Percentiles rank a stretch among this genome's conserved stretches.
These are phyloP conservation scores for Lachancea waltii DNA, from an alignment of 805 yeast species.

Conservation along the genomic window DNA sequence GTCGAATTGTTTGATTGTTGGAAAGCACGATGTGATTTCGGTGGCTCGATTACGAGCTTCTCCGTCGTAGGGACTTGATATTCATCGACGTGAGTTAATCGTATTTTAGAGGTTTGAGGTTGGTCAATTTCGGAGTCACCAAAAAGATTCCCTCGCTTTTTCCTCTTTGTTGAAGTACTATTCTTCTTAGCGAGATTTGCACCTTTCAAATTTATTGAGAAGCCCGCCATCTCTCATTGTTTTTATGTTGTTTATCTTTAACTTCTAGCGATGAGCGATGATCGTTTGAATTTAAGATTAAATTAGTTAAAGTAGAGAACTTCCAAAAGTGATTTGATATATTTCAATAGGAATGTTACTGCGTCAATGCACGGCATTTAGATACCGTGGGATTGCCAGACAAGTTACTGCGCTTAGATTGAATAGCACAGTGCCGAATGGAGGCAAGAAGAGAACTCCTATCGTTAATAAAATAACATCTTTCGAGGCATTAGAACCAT, in stretches of 20 bases:
- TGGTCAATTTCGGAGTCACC: conserved; percentile 11
- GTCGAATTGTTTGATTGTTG: not conserved
- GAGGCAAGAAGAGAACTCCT: not conserved
- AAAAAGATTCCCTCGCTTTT: conserved; percentile 18
- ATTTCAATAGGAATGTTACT: not conserved
- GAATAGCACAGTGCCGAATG: not conserved
- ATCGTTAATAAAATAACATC: not conserved
- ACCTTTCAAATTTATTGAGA: conserved; percentile 19
- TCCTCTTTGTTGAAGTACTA: conserved; percentile 11
- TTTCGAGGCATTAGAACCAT: conserved; percentile 8
- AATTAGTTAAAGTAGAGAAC: not conserved
- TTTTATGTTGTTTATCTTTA: not conserved
- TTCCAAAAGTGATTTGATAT: not conserved
- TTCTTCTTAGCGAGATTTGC: conserved; percentile 13
- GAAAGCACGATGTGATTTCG: not conserved
- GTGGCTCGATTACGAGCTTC: conserved; percentile 17
- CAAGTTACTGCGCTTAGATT: not conserved
- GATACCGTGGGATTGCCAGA: not conserved
- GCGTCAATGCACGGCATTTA: not conserved
- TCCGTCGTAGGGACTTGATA: conserved; percentile 6
- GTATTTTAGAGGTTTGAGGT: conserved; percentile 12
- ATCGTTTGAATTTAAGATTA: not conserved
- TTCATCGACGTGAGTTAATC: conserved; percentile 19
- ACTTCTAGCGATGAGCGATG: not conserved
- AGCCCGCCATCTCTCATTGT: conserved; percentile 11